Percentiles rank a stretch among this genome's conserved stretches.
Conservation (phyloP, 192 early-diverging fungal species). For the Chytriomyces hyalinus region DNA sequence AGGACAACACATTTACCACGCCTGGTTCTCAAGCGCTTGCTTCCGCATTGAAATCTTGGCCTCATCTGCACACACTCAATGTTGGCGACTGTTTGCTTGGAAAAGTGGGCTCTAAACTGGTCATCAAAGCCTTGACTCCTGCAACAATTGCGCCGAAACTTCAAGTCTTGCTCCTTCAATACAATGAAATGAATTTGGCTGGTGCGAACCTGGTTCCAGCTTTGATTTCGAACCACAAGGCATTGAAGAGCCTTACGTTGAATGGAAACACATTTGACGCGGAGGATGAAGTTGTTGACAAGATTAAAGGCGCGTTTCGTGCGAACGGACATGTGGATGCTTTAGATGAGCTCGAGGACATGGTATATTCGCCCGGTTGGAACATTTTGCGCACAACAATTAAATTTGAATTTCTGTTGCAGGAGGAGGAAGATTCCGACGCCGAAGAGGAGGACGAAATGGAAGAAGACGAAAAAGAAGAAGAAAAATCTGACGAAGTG, state of each 20-base stretch:
- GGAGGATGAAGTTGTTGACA: slow-evolving; percentile 77
- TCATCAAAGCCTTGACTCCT: slow-evolving; percentile 70
- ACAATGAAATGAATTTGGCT: slow-evolving; percentile 86
- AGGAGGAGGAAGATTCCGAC: slow-evolving; percentile 65
- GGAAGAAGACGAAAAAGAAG: slow-evolving; percentile 38
- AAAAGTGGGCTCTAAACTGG: slow-evolving; percentile 67
- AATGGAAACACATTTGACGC: slow-evolving; percentile 92
- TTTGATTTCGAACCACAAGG: slow-evolving; percentile 67
- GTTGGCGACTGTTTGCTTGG: slow-evolving; percentile 90
- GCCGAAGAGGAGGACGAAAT: slow-evolving; percentile 59
- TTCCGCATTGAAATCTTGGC: slow-evolving; percentile 76
- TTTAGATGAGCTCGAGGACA: slow-evolving; percentile 93
- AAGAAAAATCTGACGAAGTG: slow-evolving; percentile 41
- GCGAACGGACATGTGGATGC: slow-evolving; percentile 76
- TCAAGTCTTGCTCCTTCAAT: slow-evolving; percentile 74
- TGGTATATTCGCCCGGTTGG: slow-evolving; percentile 52
- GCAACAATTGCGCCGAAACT: slow-evolving; percentile 52
- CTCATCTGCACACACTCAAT: slow-evolving; percentile 77
- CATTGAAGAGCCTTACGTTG: slow-evolving; percentile 74
- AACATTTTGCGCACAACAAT: neutral
- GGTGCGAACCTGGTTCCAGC: slow-evolving; percentile 71
- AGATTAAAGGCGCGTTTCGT: slow-evolving; percentile 71
- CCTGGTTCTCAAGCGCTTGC: slow-evolving; percentile 82
- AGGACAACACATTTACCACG: slow-evolving; percentile 96
- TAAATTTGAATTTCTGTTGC: slow-evolving; percentile 1